Evolutionary conservation across 257 asterid species (phyloP), one percentile per base, ranked within the genome.

Genomic region (Gardenia jasminoides): DNA sequence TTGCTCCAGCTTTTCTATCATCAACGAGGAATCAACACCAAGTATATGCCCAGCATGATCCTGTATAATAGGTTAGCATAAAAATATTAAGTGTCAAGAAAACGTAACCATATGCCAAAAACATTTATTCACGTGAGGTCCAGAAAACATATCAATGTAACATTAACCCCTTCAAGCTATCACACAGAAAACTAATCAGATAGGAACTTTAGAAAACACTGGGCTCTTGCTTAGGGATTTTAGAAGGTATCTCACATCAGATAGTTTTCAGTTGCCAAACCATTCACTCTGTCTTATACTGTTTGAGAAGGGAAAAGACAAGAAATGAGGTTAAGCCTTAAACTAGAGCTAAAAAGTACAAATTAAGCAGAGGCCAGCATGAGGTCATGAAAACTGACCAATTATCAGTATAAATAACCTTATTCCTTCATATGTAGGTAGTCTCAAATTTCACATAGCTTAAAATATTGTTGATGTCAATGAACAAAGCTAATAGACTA

Each of bases 41-140:
- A 87, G 88, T 86, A 94, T 93, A 84, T 94, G 99, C 43, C 99
- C 99, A 75, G 97, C 99, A 82, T 94, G 99, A 90, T 94, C 99
- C 98, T 94, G 90, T 71, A 79, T 77, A 20, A 83, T 66, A 50
- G 61, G 76, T n/a, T 44, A 47, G 31, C 16, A 24, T 24, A 22
- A 10, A 41, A 28, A 24, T 22, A 1, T 46, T 46, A 46, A 46
- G 7, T 46, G 48, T 46, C 48, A 46, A 43, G 7, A 43, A 46
- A 7, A 46, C 7, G 41, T 9, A 19, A 41, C n/a, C 73, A 70
- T 24, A 70, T 17, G 46, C 46, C 3, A 2, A 24, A 44, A 44
- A 69, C 15, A 43, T 24, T 6, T 22, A 12, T 24, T 24, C 58
- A 44, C 0, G 9, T 10, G 12, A 6, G 1, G 48, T 67, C 26